These are phyloP conservation scores for Penicillium sp. DNA, from an alignment of 2,329 filamentous ascomycete species.

Conservation along the genomic window DNA sequence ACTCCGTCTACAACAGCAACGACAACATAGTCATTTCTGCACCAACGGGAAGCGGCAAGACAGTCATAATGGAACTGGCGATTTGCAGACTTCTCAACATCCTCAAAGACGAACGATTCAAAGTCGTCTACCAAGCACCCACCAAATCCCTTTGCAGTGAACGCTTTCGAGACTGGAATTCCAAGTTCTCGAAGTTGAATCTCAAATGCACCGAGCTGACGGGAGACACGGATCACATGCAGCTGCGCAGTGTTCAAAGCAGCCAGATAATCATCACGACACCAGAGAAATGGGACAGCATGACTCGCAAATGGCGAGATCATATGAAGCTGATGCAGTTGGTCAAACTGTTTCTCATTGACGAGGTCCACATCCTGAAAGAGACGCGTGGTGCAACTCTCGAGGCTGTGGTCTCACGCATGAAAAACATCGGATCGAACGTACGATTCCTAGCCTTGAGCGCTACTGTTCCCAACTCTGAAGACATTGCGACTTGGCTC, in stretches of 20 bases:
- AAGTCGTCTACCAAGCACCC: slow-evolving; percentile 82
- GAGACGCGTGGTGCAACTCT: slow-evolving; percentile 76
- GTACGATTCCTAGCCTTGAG: slow-evolving; percentile 80
- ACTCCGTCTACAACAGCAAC: slow-evolving; percentile 63
- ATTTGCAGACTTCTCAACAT: slow-evolving; percentile 70
- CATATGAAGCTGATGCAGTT: slow-evolving; percentile 72
- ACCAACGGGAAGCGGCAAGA: slow-evolving; percentile 85
- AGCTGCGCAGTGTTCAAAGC: slow-evolving; percentile 68
- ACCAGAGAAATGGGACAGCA: slow-evolving; percentile 89
- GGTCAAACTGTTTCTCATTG: slow-evolving; percentile 78
- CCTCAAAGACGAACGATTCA: slow-evolving; percentile 63
- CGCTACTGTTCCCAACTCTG: slow-evolving; percentile 79
- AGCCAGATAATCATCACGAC: slow-evolving; percentile 85
- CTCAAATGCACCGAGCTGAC: slow-evolving; percentile 76
- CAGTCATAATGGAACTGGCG: slow-evolving; percentile 76
- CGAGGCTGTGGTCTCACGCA: slow-evolving; percentile 81
- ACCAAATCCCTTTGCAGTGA: slow-evolving; percentile 83
- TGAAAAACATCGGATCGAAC: slow-evolving; percentile 76
- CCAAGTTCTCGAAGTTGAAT: slow-evolving; percentile 69
- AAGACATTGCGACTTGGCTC: slow-evolving; percentile 78
- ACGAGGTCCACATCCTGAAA: slow-evolving; percentile 85
- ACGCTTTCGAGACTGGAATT: slow-evolving; percentile 72
- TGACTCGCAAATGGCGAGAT: slow-evolving; percentile 84
- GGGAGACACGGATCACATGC: slow-evolving; percentile 70
- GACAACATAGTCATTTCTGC: slow-evolving; percentile 79